Base-by-base conservation (phyloP, 2,329 filamentous ascomycete genomes). In the Epichloe sp. region DNA sequence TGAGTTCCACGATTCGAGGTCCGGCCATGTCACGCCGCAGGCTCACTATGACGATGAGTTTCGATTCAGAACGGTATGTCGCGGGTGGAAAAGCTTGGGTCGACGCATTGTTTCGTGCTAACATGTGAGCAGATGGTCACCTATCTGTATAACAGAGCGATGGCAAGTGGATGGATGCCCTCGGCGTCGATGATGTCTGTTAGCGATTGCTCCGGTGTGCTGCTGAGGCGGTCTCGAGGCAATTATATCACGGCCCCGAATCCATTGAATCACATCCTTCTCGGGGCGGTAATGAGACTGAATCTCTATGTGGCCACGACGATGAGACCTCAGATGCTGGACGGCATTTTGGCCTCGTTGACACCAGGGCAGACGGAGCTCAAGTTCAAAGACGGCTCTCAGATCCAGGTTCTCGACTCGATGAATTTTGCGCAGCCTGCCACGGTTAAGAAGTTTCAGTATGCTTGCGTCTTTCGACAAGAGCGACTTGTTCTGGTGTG, bases 241-340 rank as follows among this genome's bases (percentile, higher is more conserved):
- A 60, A 62, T 34, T 74, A 73, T 53, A 62, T 69, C 31, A 64
- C 67, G 14, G 67, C 70, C 43, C 73, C 73, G 0, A 60, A 67
- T 23, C 58, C 61, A 5, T 53, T 72, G 11, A 61, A 68, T 47
- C 62, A 62, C 15, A 56, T 65, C 10, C 62, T 76, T 8, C 57
- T 72, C 11, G 65, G 59, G 4, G 70, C 72, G 7, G 67, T 73
- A 6, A 65, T 68, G 49, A 66, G 66, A 48, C 65, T 76, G 51
- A 73, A 74, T 54, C 64, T 71, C 19, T 63, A 65, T 15, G 71
- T 74, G 36, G 72, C 71, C 14, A 65, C 75, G 52, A 76, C 74
- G 10, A 73, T 77, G 69, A 69, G 67, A 10, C 71, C 71, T 2
- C 66, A 73, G 44, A 71, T 72, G 51, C 71, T 71, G 31, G 65